phyloP scores from a whole-genome alignment of 1,284 basidiomycete genomes.

The Rhodotorula sp. region DNA sequence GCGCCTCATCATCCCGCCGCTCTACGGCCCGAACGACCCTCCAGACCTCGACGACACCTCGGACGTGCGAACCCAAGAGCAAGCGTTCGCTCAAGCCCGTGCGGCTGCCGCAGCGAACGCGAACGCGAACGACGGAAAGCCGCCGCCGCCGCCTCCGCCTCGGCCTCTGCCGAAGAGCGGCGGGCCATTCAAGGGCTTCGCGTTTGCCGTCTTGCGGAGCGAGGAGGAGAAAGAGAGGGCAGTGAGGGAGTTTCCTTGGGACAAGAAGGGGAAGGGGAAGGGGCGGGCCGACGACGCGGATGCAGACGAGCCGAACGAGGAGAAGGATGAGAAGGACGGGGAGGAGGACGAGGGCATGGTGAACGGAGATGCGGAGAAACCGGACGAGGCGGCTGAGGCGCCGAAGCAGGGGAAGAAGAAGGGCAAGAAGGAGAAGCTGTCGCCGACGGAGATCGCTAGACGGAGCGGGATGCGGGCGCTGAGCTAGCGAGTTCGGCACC shows the following conservation, averaged over 20 bases:
- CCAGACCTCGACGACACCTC: neutral
- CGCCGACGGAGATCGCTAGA: neutral
- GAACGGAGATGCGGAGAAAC: neutral
- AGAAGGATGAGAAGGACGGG: neutral
- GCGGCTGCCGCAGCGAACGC: neutral
- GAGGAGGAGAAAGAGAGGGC: conserved; percentile 23
- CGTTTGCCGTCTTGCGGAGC: conserved; percentile 32
- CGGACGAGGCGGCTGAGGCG: neutral
- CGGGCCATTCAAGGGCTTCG: conserved; percentile 43
- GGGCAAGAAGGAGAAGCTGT: conserved; percentile 2
- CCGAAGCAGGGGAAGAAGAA: conserved; percentile 1
- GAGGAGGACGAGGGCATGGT: neutral
- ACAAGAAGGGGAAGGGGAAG: neutral
- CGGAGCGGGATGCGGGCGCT: conserved; percentile 16
- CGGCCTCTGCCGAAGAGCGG: conserved; percentile 36
- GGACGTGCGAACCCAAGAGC: conserved; percentile 7
- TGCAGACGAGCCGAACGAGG: neutral
- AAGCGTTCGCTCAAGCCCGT: conserved; percentile 9
- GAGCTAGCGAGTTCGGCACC: conserved; percentile 9
- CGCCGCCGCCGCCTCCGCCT: no score
- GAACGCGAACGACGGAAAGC: no score
- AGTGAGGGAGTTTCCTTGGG: conserved; percentile 29
- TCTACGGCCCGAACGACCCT: conserved; percentile 25
- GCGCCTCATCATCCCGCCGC: conserved; percentile 26
- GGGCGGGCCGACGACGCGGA: neutral